Evolutionary conservation across 2,329 filamentous ascomycete genomes (phyloP).

Genomic region (Stagonosporopsis cucurbitacearum): DNA sequence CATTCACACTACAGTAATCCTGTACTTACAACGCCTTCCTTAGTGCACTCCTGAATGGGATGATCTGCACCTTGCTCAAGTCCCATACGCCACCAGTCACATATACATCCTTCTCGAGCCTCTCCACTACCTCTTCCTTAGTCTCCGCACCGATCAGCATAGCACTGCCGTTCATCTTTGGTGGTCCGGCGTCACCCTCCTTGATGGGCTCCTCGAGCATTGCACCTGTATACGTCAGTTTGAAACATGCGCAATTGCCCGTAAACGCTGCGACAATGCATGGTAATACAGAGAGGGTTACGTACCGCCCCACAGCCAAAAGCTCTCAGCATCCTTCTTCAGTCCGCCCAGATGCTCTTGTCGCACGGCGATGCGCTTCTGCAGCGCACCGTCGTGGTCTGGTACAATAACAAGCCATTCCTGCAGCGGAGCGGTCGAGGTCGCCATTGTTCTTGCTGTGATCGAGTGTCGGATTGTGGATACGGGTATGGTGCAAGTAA

Average conservation of each 20-base stretch:
- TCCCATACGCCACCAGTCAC: conserved; percentile 79
- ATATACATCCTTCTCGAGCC: conserved; percentile 77
- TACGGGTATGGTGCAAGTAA: background rate
- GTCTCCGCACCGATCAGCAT: conserved; percentile 71
- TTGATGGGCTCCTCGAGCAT: conserved; percentile 54
- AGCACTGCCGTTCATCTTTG: conserved; percentile 76
- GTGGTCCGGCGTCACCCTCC: conserved; percentile 63
- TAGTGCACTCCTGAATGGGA: conserved; percentile 57
- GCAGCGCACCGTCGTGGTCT: conserved; percentile 51
- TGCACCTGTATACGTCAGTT: conserved; percentile 30
- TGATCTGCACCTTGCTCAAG: conserved; percentile 56
- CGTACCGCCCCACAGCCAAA: conserved; percentile 48
- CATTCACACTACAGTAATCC: background rate
- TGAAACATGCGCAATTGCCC: background rate
- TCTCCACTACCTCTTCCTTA: conserved; percentile 71
- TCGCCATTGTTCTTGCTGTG: conserved; percentile 18
- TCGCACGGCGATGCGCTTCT: conserved; percentile 53
- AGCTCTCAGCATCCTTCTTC: conserved; percentile 34
- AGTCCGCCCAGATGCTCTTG: conserved; percentile 44
- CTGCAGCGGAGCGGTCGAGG: conserved; percentile 30
- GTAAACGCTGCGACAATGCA: background rate
- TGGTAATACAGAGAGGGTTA: background rate
- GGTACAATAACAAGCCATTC: conserved; percentile 61
- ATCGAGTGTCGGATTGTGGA: background rate
- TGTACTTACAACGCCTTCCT: conserved; percentile 49